These are phyloP conservation scores for Vitrella brassicaformis DNA, from an alignment of 73 alveolate genomes.

Conservation along the genomic window DNA sequence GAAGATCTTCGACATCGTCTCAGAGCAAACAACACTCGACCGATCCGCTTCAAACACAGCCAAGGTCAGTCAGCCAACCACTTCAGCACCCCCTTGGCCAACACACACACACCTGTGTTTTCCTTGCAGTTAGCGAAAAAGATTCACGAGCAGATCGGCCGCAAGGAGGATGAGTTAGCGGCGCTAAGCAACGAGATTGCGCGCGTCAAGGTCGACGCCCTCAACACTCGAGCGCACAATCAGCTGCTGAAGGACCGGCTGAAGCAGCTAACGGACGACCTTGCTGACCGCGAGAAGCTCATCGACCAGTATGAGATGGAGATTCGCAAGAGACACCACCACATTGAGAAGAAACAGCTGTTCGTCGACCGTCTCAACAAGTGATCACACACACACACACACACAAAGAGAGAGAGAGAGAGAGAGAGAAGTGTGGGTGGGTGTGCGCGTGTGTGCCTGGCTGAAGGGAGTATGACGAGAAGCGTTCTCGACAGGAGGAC, in stretches of 20 bases:
- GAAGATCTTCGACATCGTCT: neutral
- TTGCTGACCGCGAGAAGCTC: slow-evolving; percentile 30
- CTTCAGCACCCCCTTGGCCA: neutral
- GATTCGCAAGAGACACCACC: slow-evolving; percentile 56
- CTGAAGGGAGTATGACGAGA: neutral
- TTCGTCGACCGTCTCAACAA: slow-evolving; percentile 67
- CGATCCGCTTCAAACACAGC: neutral
- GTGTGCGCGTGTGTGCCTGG: neutral
- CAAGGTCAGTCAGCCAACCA: neutral
- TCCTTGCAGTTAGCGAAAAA: slow-evolving; percentile 54
- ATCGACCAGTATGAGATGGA: slow-evolving; percentile 29
- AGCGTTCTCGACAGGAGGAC: slow-evolving; percentile 12
- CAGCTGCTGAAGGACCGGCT: too few species aligned
- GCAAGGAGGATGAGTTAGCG: slow-evolving; percentile 64
- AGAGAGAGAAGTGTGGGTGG: slow-evolving; percentile 18
- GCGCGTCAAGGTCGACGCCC: slow-evolving; percentile 68
- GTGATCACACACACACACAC: too few species aligned
- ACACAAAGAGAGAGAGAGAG: slow-evolving; percentile 64
- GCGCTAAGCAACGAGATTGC: slow-evolving; percentile 70
- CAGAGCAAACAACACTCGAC: neutral
- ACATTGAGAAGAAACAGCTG: slow-evolving; percentile 64
- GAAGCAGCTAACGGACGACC: slow-evolving; percentile 47
- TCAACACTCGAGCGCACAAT: slow-evolving; percentile 64
- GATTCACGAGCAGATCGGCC: slow-evolving; percentile 46
- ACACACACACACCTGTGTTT: neutral